These are phyloP conservation scores for Daldinia sp. DNA, from an alignment of 2,329 filamentous ascomycete species.

Conservation along the genomic window DNA sequence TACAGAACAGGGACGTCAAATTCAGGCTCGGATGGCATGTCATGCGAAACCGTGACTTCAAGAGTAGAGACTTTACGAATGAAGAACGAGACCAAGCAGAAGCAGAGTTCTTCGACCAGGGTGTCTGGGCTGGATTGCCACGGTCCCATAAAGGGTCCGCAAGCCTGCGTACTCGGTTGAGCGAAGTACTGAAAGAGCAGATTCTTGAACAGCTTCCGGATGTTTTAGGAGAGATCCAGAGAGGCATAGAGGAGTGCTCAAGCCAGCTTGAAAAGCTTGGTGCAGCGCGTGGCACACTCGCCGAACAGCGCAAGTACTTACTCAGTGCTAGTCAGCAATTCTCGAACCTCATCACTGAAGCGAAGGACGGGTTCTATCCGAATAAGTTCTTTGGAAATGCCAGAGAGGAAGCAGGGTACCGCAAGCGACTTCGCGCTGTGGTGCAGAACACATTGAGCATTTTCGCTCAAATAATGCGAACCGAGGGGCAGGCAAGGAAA, in stretches of 20 bases:
- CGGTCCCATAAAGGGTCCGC: slow-evolving; percentile 43
- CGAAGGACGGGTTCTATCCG: slow-evolving; percentile 51
- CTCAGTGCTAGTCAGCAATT: slow-evolving; percentile 49
- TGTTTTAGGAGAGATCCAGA: slow-evolving; percentile 50
- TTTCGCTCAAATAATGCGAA: slow-evolving; percentile 46
- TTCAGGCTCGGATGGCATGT: slow-evolving; percentile 66
- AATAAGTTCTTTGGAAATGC: slow-evolving; percentile 49
- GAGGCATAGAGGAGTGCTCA: slow-evolving; percentile 45
- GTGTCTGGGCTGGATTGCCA: slow-evolving; percentile 38
- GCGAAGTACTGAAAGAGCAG: slow-evolving; percentile 46
- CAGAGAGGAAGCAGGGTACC: slow-evolving; percentile 38
- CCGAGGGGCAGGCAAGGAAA: slow-evolving; percentile 40
- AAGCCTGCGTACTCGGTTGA: slow-evolving; percentile 47
- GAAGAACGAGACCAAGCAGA: slow-evolving; percentile 36
- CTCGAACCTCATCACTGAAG: slow-evolving; percentile 44
- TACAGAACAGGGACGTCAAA: slow-evolving; percentile 58
- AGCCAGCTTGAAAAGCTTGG: slow-evolving; percentile 49
- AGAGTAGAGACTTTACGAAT: slow-evolving; percentile 30
- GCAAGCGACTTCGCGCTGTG: slow-evolving; percentile 47
- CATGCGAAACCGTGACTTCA: slow-evolving; percentile 56
- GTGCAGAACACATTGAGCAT: slow-evolving; percentile 47
- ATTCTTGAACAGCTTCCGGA: slow-evolving; percentile 51
- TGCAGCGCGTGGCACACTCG: slow-evolving; percentile 37
- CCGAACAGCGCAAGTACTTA: slow-evolving; percentile 51
- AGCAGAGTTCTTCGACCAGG: slow-evolving; percentile 35